These are phyloP conservation scores for Leccinum subrobustum DNA, from an alignment of 1,284 basidiomycete genomes.

Conservation along the genomic window DNA sequence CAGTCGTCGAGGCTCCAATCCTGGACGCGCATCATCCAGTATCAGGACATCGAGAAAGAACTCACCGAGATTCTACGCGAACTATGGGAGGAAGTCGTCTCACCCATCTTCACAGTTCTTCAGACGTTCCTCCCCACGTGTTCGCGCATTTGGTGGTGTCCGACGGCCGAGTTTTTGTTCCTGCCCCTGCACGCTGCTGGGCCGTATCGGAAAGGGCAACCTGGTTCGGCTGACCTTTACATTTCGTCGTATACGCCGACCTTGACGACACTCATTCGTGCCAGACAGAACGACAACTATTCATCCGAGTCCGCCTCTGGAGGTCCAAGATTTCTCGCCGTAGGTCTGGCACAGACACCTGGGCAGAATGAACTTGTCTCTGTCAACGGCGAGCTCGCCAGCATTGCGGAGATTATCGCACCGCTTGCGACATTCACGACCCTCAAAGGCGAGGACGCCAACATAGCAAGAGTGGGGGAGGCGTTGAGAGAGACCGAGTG, in stretches of 20 bases:
- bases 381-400: conserved; percentile 2
- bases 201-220: background rate
- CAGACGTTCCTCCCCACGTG: background rate
- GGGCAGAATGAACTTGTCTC: conserved; percentile 1
- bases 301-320: background rate
- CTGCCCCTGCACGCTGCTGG: background rate
- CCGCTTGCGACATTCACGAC: background rate
- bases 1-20: background rate
- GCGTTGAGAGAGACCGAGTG: conserved; percentile 13
- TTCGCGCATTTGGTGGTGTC: background rate
- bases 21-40: background rate
- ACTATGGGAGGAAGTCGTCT: conserved; percentile 29
- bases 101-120: conserved; percentile 23
- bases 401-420: background rate
- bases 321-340: conserved; percentile 5
- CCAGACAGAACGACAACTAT: conserved; percentile 1
- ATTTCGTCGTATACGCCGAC: conserved; percentile 36
- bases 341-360: conserved; percentile 9
- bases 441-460: conserved; percentile 2
- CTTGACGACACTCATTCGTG: conserved; percentile 27
- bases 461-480: background rate
- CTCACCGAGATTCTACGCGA: conserved; percentile 15
- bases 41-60: background rate
- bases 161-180: background rate
- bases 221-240: conserved; percentile 25